phyloP scores from a whole-genome alignment of 129 eudicot genomes.

The Glebionis coronaria region DNA sequence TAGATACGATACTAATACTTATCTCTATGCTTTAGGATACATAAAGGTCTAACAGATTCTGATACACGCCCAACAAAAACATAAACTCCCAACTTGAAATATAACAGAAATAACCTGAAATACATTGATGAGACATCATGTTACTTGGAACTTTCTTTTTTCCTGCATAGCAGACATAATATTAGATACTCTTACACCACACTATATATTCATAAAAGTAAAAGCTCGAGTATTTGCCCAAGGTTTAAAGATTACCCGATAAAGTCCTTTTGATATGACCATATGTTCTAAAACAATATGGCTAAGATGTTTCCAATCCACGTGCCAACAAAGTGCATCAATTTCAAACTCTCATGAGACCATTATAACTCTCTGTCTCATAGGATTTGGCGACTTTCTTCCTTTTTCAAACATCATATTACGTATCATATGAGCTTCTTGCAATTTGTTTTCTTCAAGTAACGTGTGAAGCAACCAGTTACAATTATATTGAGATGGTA shows the following conservation, averaged over 20 bases:
- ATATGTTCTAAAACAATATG: conserved; percentile 3
- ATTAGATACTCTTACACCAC: conserved; percentile 15
- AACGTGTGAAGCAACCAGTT: conserved; percentile 41
- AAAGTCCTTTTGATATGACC: conserved; percentile 13
- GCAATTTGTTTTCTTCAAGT: conserved; percentile 39
- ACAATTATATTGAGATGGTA: conserved; percentile 42
- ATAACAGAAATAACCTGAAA: conserved; percentile 21
- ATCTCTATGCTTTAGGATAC: background rate
- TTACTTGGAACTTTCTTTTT: conserved; percentile 8
- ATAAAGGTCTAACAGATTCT: background rate
- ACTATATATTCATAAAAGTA: background rate
- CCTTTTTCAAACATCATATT: conserved; percentile 30
- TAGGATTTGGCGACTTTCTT: conserved; percentile 20
- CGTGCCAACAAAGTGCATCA: background rate
- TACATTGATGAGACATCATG: conserved; percentile 6
- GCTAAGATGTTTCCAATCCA: conserved; percentile 4
- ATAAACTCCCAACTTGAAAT: background rate
- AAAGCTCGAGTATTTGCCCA: background rate
- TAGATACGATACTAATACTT: background rate
- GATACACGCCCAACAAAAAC: background rate
- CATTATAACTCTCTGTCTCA: conserved; percentile 24
- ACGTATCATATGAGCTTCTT: conserved; percentile 43
- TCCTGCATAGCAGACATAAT: conserved; percentile 21
- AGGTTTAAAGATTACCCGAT: conserved; percentile 20
- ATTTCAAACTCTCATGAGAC: conserved; percentile 25